Percentiles rank a stretch among this genome's conserved stretches.
Evolutionary conservation across 1,284 basidiomycete genomes (phyloP).

Genomic region (Ustilago trichophora): DNA sequence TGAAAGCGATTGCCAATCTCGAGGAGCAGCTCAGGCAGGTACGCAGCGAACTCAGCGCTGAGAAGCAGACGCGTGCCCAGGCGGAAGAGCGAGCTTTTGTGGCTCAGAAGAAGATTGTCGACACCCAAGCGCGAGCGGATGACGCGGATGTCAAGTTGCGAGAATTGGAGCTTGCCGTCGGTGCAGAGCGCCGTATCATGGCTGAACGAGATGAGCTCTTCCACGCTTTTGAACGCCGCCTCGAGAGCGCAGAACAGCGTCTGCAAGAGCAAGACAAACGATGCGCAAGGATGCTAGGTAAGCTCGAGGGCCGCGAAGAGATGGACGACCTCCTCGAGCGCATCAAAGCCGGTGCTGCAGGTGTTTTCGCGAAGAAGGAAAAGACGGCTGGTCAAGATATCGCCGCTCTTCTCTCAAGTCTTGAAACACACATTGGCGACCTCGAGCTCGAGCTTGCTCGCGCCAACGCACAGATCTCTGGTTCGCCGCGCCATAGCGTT

Average conservation of each 20-base stretch:
- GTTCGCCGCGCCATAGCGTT: conserved; percentile 10
- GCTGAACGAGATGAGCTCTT: conserved; percentile 54
- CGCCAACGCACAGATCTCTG: conserved; percentile 11
- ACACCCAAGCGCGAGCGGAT: conserved; percentile 7
- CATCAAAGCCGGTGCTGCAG: conserved; percentile 56
- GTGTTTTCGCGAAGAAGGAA: conserved; percentile 38
- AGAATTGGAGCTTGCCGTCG: conserved; percentile 51
- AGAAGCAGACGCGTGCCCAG: conserved; percentile 1
- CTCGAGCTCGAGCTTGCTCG: conserved; percentile 55
- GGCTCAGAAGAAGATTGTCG: not conserved
- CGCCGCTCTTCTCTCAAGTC: conserved; percentile 44
- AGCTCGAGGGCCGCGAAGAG: conserved; percentile 64
- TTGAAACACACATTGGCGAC: conserved; percentile 58
- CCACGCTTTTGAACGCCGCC: conserved; percentile 51
- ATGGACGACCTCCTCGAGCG: conserved; percentile 65
- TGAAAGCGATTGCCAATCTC: not conserved
- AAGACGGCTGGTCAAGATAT: conserved; percentile 59
- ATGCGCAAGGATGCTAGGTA: conserved; percentile 62
- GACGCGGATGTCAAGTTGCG: conserved; percentile 24
- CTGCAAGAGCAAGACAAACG: conserved; percentile 61
- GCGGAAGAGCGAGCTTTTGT: conserved; percentile 3
- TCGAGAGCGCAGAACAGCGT: conserved; percentile 54
- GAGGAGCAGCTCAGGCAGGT: conserved; percentile 8
- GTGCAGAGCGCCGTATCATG: conserved; percentile 55
- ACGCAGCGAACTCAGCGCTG: conserved; percentile 2